phyloP scores from a whole-genome alignment of 768 basidiomycete species.

The Podaxis mareebaensis region DNA sequence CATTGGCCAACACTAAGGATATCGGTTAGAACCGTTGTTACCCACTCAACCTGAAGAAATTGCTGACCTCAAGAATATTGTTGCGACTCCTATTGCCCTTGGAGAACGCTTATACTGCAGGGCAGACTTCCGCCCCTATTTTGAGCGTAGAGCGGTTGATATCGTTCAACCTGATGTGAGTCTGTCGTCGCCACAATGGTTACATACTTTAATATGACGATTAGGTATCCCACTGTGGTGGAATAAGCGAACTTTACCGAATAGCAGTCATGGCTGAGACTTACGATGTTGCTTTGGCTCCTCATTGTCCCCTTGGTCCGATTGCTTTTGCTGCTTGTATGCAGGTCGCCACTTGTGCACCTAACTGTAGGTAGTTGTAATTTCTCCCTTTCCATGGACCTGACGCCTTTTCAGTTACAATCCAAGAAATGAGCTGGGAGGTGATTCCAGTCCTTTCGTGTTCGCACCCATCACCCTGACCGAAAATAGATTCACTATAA shows the following conservation, averaged over 20 bases:
- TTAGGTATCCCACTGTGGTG: conserved; percentile 61
- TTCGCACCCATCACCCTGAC: background rate
- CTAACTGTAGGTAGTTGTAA: conserved; percentile 49
- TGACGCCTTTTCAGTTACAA: conserved; percentile 39
- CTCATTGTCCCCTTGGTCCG: conserved; percentile 73
- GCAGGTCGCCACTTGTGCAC: conserved; percentile 57
- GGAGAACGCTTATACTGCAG: conserved; percentile 67
- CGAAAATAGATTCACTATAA: conserved; percentile 66
- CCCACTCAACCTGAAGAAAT: conserved; percentile 64
- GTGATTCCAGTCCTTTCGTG: conserved; percentile 26
- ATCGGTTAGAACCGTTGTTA: conserved; percentile 51
- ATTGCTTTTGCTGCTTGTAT: conserved; percentile 73
- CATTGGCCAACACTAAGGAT: background rate
- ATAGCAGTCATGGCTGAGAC: conserved; percentile 62
- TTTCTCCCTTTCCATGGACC: background rate
- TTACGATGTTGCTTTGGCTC: conserved; percentile 72
- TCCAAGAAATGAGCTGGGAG: conserved; percentile 70
- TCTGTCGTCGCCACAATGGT: conserved; percentile 1
- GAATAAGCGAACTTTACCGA: conserved; percentile 58
- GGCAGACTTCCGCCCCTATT: conserved; percentile 63
- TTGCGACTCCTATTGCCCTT: conserved; percentile 60
- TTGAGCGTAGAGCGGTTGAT: conserved; percentile 64
- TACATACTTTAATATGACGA: background rate
- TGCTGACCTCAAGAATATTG: conserved; percentile 52
- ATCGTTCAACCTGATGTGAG: conserved; percentile 69